Conservation (phyloP, 75 land plant species). For the Sequoia sempervirens region DNA sequence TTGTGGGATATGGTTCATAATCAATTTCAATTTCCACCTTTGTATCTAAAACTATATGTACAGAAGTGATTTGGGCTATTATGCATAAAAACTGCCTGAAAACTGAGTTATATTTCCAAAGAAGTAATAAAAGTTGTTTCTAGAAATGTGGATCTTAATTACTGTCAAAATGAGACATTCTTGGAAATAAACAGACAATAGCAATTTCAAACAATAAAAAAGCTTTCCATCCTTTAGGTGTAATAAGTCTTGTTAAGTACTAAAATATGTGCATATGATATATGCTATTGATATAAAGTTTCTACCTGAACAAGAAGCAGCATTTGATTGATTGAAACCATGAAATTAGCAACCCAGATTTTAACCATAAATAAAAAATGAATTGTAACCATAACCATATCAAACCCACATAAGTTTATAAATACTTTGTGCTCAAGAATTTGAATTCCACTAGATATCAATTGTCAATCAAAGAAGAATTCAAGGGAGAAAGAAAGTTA, state of each 20-base stretch:
- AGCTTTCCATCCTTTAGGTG: neutral
- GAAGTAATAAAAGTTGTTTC: neutral
- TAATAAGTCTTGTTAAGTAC: neutral
- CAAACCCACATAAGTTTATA: neutral
- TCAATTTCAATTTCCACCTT: neutral
- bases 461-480: neutral
- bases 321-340: neutral
- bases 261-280: neutral
- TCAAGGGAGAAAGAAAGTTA: conserved; percentile 23
- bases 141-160: neutral
- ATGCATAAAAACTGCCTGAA: neutral
- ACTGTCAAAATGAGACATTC: neutral
- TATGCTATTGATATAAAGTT: neutral
- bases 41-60: neutral
- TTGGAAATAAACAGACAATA: neutral
- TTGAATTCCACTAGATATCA: neutral
- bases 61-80: neutral
- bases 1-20: too few relatives aligned
- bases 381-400: neutral
- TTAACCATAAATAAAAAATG: neutral
- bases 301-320: neutral
- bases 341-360: neutral
- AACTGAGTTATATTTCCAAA: neutral
- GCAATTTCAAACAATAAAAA: neutral
- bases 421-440: neutral